phyloP scores from a whole-genome alignment of 2,329 filamentous ascomycete genomes.

The Botrytis squamosa region DNA sequence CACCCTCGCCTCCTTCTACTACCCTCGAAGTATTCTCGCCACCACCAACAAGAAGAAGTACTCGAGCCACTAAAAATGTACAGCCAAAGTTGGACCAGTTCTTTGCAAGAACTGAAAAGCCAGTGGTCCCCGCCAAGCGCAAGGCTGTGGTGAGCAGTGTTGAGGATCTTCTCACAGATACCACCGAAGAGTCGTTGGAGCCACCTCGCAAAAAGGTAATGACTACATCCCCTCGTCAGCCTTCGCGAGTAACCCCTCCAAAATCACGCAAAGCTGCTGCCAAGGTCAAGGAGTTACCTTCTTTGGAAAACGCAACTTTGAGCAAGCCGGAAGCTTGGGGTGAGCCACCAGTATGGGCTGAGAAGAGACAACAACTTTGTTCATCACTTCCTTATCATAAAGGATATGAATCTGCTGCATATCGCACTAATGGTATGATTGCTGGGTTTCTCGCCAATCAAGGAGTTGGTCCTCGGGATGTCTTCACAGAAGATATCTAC shows the following conservation, averaged over 20 bases:
- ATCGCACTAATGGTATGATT: constrained; percentile 50
- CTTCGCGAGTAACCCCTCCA: background rate
- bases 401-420: constrained; percentile 58
- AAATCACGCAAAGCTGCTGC: background rate
- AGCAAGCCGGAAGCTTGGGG: constrained; percentile 32
- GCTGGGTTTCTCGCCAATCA: constrained; percentile 60
- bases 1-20: background rate
- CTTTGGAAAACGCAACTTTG: constrained; percentile 2
- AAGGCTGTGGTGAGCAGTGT: background rate
- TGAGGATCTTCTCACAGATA: background rate
- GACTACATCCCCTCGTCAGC: background rate
- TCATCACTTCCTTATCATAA: constrained; percentile 64
- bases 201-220: background rate
- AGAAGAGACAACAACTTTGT: constrained; percentile 58
- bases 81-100: constrained; percentile 2
- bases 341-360: constrained; percentile 55
- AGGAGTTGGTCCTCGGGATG: constrained; percentile 53
- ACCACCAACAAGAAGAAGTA: background rate
- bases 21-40: background rate
- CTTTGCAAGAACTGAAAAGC: background rate
- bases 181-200: background rate
- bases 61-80: background rate
- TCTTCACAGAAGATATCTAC: constrained; percentile 59
- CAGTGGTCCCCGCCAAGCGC: background rate
- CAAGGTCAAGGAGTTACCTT: background rate